Conservation (phyloP, 805 yeast species). For the Candida quercuum region DNA sequence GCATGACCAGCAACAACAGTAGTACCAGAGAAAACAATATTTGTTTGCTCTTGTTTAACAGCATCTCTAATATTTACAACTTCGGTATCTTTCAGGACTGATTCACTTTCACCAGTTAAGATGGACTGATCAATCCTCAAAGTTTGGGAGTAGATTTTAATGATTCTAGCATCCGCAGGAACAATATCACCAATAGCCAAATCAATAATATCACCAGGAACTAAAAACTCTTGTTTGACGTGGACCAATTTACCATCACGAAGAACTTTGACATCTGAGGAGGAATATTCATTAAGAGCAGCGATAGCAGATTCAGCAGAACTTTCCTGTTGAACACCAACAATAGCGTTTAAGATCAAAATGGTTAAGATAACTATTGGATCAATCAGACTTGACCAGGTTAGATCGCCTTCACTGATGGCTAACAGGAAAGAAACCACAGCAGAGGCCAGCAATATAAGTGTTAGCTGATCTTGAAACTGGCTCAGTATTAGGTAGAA, state of each 20-base stretch:
- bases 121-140: slow-evolving; percentile 41
- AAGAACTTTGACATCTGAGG: slow-evolving; percentile 41
- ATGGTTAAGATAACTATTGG: slow-evolving; percentile 41
- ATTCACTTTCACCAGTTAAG: slow-evolving; percentile 42
- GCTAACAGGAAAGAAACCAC: slow-evolving; percentile 29
- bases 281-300: slow-evolving; percentile 39
- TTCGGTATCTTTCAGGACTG: slow-evolving; percentile 31
- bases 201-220: slow-evolving; percentile 42
- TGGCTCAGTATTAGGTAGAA: slow-evolving; percentile 31
- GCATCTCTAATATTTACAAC: slow-evolving; percentile 25
- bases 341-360: slow-evolving; percentile 39
- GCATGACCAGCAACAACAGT: slow-evolving; percentile 38
- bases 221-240: slow-evolving; percentile 37
- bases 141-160: slow-evolving; percentile 33
- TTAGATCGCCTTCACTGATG: slow-evolving; percentile 24
- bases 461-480: slow-evolving; percentile 30
- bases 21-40: slow-evolving; percentile 46
- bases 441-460: slow-evolving; percentile 29
- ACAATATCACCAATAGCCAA: slow-evolving; percentile 36
- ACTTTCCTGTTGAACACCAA: slow-evolving; percentile 45
- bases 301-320: slow-evolving; percentile 48
- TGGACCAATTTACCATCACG: slow-evolving; percentile 36
- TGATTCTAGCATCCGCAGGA: slow-evolving; percentile 44
- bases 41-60: slow-evolving; percentile 32
- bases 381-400: slow-evolving; percentile 29